These are phyloP conservation scores for Hortiboletus campestris DNA, from an alignment of 768 basidiomycete species.

Conservation along the genomic window DNA sequence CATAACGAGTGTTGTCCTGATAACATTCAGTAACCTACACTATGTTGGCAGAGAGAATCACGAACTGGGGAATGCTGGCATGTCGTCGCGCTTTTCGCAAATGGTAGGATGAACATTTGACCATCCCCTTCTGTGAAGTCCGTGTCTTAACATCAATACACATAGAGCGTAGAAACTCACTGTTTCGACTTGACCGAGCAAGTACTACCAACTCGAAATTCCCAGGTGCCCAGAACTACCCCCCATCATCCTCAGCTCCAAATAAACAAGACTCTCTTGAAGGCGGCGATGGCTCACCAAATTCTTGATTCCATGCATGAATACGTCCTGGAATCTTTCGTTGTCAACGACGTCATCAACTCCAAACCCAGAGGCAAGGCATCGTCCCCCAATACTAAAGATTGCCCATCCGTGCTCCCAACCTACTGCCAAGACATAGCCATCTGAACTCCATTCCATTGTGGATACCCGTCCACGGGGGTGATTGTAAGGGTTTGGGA, in stretches of 20 bases:
- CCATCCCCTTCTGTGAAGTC: constrained; percentile 49
- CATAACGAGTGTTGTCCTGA: constrained; percentile 94
- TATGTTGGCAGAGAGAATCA: constrained; percentile 3
- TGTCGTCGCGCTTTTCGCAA: constrained; percentile 92
- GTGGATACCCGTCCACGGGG: constrained; percentile 60
- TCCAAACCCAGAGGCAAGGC: constrained; percentile 76
- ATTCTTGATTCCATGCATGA: constrained; percentile 76
- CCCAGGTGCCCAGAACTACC: constrained; percentile 90
- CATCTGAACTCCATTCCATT: constrained; percentile 94
- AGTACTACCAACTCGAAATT: constrained; percentile 87
- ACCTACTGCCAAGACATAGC: constrained; percentile 90
- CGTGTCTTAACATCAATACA: not conserved
- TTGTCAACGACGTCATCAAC: constrained; percentile 61
- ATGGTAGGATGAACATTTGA: constrained; percentile 83
- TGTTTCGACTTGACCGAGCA: constrained; percentile 50
- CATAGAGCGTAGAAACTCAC: constrained; percentile 35
- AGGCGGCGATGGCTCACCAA: constrained; percentile 49
- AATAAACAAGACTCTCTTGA: not conserved
- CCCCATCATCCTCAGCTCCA: constrained; percentile 1
- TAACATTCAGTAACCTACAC: constrained; percentile 2
- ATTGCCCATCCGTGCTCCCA: constrained; percentile 90
- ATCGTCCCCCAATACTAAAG: constrained; percentile 86
- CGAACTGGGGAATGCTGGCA: constrained; percentile 87
- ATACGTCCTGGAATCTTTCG: constrained; percentile 70
- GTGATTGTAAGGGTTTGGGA: constrained; percentile 60